These are phyloP conservation scores for Domatiomyces catenatus DNA, from an alignment of 2,329 filamentous ascomycete genomes.

Conservation along the genomic window DNA sequence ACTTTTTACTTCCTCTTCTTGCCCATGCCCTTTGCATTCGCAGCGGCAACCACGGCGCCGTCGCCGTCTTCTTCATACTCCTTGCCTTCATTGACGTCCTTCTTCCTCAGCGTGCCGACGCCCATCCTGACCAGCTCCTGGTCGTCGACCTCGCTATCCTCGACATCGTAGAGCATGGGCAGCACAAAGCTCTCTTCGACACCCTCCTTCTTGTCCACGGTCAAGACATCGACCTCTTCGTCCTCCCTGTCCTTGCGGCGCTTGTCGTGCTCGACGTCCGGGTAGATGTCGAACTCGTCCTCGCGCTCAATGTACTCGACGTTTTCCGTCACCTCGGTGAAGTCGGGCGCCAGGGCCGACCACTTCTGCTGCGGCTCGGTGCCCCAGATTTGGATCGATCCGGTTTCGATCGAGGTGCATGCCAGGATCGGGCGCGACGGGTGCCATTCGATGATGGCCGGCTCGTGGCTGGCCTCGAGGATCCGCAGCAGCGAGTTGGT, in stretches of 20 bases:
- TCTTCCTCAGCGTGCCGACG: conserved; percentile 69
- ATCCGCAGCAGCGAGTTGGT: conserved; percentile 93
- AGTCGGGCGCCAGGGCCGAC: conserved; percentile 93
- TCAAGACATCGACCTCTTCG: conserved; percentile 81
- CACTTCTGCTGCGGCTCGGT: conserved; percentile 90
- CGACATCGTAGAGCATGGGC: conserved; percentile 84
- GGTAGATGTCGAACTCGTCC: conserved; percentile 93
- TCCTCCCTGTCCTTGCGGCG: conserved; percentile 81
- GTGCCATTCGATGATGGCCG: conserved; percentile 96
- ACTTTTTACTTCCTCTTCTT: conserved; percentile 5
- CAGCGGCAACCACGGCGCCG: neutral
- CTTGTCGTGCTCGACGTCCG: conserved; percentile 76
- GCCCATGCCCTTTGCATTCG: conserved; percentile 1
- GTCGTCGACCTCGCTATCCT: conserved; percentile 89
- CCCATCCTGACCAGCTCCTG: conserved; percentile 52
- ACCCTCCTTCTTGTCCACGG: conserved; percentile 45
- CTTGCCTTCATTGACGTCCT: conserved; percentile 61
- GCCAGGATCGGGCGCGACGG: conserved; percentile 70
- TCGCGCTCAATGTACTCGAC: conserved; percentile 91
- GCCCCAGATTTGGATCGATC: conserved; percentile 89
- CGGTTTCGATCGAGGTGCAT: conserved; percentile 82
- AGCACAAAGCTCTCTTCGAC: conserved; percentile 55
- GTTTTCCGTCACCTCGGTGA: conserved; percentile 94
- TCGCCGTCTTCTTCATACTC: conserved; percentile 48
- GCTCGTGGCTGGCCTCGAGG: conserved; percentile 89